phyloP scores from a whole-genome alignment of 768 basidiomycete species.

The Filobasidium wieringae region DNA sequence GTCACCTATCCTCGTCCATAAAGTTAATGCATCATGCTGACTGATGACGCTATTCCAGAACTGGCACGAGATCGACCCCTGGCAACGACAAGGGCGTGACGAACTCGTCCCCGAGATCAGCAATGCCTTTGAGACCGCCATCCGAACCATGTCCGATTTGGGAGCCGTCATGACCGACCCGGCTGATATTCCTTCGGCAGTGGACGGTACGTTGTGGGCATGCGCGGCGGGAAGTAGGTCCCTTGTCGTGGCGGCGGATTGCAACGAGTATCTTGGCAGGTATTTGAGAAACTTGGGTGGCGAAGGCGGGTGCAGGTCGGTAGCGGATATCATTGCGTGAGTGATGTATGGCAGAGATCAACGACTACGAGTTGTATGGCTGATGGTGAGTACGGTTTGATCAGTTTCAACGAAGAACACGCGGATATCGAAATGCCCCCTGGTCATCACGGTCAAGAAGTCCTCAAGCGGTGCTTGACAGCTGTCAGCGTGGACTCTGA shows the following conservation, averaged over 20 bases:
- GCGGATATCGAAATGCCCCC: conserved; percentile 18
- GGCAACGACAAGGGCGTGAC: conserved; percentile 9
- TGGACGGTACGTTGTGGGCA: conserved; percentile 14
- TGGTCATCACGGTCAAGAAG: conserved; percentile 15
- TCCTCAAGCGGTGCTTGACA: conserved; percentile 11
- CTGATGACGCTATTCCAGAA: too few relatives aligned
- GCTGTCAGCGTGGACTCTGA: conserved; percentile 10
- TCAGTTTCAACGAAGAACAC: conserved; percentile 17
- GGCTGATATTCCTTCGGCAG: conserved; percentile 16
- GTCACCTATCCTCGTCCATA: not conserved
- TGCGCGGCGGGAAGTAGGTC: conserved; percentile 6
- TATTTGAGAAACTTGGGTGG: conserved; percentile 14
- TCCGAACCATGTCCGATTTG: conserved; percentile 1
- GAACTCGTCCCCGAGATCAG: conserved; percentile 7
- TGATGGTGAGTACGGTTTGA: too few relatives aligned
- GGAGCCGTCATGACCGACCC: conserved; percentile 13
- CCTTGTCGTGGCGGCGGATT: conserved; percentile 16
- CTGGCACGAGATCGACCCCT: conserved; percentile 20
- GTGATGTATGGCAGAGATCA: not conserved
- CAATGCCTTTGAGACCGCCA: conserved; percentile 5
- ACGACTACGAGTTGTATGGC: not conserved
- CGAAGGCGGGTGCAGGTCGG: conserved; percentile 10
- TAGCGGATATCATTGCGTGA: conserved; percentile 20
- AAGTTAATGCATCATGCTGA: not conserved
- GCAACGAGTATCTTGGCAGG: conserved; percentile 11